Evolutionary conservation across 2,329 filamentous ascomycete genomes (phyloP).

Genomic region (Fusarium chuoi): DNA sequence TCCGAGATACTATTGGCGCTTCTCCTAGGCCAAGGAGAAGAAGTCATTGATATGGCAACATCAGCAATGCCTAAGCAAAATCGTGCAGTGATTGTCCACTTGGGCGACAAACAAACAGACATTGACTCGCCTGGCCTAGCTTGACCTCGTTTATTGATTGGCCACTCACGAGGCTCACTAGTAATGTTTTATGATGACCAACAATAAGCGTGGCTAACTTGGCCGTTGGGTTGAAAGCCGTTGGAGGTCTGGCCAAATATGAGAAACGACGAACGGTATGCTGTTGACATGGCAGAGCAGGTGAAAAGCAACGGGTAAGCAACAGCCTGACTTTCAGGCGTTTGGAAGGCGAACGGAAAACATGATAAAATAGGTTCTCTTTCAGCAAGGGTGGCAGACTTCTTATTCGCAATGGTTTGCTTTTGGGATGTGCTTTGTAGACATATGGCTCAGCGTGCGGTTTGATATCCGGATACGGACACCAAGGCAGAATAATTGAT

Average conservation of each 20-base stretch:
- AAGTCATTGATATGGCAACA: conserved; percentile 6
- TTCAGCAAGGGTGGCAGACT: conserved; percentile 15
- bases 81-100: conserved; percentile 2
- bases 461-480: conserved; percentile 32
- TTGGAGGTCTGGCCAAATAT: not conserved
- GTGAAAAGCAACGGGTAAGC: conserved; percentile 1
- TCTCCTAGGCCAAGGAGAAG: not conserved
- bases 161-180: not conserved
- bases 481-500: conserved; percentile 31
- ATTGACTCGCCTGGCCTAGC: conserved; percentile 8
- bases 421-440: conserved; percentile 38
- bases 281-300: not conserved
- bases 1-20: conserved; percentile 19
- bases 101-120: conserved; percentile 1
- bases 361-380: conserved; percentile 10
- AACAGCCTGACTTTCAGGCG: conserved; percentile 19
- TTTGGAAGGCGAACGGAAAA: conserved; percentile 8
- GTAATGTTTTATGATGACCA: not conserved
- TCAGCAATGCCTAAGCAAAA: not conserved
- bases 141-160: not conserved
- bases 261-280: not conserved
- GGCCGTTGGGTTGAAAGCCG: not conserved
- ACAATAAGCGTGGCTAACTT: not conserved
- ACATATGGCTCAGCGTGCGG: conserved; percentile 28
- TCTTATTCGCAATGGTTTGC: conserved; percentile 28